Base-by-base conservation (phyloP, 2,329 filamentous ascomycete genomes). In the Mycosphaerella sp. region DNA sequence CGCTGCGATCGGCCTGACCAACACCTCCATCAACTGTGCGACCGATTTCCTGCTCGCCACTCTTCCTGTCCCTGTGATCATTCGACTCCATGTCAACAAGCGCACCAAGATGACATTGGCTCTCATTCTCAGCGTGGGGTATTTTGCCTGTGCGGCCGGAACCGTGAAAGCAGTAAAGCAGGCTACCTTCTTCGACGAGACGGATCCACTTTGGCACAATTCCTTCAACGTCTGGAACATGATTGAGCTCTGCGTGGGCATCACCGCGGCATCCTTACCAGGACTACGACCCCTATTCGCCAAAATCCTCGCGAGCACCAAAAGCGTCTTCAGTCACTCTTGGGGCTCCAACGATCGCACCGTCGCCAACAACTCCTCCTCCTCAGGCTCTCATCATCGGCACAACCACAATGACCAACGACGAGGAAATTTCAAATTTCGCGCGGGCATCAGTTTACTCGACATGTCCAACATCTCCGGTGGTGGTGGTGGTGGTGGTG, bases 1-100 rank as follows among this genome's bases (percentile, higher is more conserved):
- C 59, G 69, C 66, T n/a, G 66, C 69, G 29, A 68, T 78, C 23
- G 75, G 73, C 11, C 62, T 79, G n/a, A 72, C 74, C 62, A 76
- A 78, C 62, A 74, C 72, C 60, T 67, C 67, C 29, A 64, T 74
- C 51, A 73, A 71, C 47, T 73, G 73, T 52, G 39, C 65, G 5
- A 74, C 72, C 9, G 72, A 74, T 51, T 61, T 72, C 12, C 61
- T 74, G 4, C 71, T 76, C 49, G 73, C 74, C 0, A 59, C 69
- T 0, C 53, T 76, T 1, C 74, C 74, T 0, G 67, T 76, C 12
- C 72, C 73, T 0, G 67, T 76, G 42, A 69, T 77, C 34, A 67
- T 72, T 63, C 69, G 67, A 29, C 67, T 77, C 1, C 70, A 74
- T 51, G 66, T 77, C 58, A 74, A 74, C 59, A 55, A 62, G 3